Percentiles rank a stretch among this genome's conserved stretches.
Evolutionary conservation across 306 rosid species (phyloP).

Genomic region (Castanea crenata): DNA sequence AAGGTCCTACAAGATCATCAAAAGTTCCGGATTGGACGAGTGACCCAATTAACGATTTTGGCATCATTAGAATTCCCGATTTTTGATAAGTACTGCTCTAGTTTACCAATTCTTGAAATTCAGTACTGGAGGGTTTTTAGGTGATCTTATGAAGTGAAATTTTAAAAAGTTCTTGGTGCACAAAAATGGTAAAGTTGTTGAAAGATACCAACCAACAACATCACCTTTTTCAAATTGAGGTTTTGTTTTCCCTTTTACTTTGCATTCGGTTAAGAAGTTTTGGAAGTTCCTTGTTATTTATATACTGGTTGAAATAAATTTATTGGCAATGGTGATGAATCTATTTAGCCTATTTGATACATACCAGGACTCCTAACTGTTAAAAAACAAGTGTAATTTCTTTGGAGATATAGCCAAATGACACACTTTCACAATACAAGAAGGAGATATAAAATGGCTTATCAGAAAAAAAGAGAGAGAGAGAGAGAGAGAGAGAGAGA

Average conservation of each 20-base stretch:
- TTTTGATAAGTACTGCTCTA: constrained; percentile 53
- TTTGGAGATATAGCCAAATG: not conserved
- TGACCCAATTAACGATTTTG: too few species aligned
- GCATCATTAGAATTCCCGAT: too few species aligned
- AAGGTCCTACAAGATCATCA: too few species aligned
- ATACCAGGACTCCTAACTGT: not conserved
- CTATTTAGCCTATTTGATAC: not conserved
- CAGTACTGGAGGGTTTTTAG: constrained; percentile 83
- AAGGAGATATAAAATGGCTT: not conserved
- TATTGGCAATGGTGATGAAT: not conserved
- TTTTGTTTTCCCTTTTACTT: constrained; percentile 6
- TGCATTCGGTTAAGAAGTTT: not conserved
- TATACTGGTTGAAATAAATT: not conserved
- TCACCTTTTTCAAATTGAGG: constrained; percentile 97
- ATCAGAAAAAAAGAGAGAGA: too few species aligned
- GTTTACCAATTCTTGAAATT: constrained; percentile 88
- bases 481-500: too few species aligned
- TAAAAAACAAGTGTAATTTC: not conserved
- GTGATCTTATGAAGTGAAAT: constrained; percentile 89
- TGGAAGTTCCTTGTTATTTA: not conserved
- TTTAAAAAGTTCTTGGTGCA: constrained; percentile 95
- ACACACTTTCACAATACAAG: not conserved
- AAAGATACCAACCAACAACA: constrained; percentile 91
- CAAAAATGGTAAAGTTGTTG: constrained; percentile 90
- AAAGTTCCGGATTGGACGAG: too few species aligned